Percentiles rank a stretch among this genome's conserved stretches.
phyloP scores from a whole-genome alignment of 768 basidiomycete species.

The Hypholoma sublateritium region DNA sequence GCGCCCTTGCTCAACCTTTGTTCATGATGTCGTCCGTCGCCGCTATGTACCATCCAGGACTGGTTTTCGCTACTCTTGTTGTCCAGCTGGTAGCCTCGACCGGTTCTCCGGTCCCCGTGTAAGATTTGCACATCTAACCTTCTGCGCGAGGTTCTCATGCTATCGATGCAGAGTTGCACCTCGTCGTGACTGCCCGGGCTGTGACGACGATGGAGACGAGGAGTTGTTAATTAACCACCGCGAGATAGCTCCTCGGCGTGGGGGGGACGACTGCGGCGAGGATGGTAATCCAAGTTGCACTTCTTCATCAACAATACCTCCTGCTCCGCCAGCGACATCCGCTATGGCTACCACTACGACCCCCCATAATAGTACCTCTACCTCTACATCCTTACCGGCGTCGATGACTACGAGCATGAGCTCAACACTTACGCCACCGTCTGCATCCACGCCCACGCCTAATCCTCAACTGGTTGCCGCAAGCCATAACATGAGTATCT shows the following conservation, averaged over 20 bases:
- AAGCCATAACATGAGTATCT: neutral
- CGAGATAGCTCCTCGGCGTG: neutral
- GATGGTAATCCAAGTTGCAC: neutral
- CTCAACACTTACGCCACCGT: neutral
- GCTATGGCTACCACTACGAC: neutral
- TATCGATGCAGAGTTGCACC: neutral
- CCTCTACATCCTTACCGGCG: neutral
- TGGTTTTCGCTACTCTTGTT: constrained; percentile 18
- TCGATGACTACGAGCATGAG: neutral
- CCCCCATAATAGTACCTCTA: neutral
- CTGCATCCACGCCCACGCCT: neutral
- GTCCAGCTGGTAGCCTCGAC: constrained; percentile 13
- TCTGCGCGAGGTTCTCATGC: neutral
- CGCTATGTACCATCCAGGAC: constrained; percentile 13
- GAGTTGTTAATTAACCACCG: neutral
- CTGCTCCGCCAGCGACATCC: neutral
- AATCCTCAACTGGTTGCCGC: neutral
- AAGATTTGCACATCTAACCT: neutral
- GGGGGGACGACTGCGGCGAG: neutral
- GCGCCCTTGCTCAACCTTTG: neutral
- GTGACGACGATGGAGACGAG: neutral
- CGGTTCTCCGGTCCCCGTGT: constrained; percentile 8
- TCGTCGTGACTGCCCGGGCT: neutral
- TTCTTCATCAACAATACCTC: neutral
- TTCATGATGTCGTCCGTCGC: constrained; percentile 8